phyloP scores from a whole-genome alignment of 768 basidiomycete species.

The Harrya chromipes region DNA sequence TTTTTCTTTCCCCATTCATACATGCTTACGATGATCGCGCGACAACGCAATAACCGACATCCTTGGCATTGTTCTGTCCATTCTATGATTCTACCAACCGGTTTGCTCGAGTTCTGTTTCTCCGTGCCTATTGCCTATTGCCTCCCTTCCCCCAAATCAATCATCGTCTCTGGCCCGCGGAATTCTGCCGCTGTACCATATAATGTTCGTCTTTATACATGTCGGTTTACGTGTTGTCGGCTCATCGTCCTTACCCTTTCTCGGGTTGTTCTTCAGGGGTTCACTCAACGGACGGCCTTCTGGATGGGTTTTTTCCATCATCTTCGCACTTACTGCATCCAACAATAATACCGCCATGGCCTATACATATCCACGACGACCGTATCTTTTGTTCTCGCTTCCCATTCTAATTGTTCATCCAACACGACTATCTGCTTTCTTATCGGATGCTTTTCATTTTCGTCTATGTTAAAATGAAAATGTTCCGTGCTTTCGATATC shows the following conservation, averaged over 20 bases:
- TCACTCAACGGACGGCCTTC: slow-evolving; percentile 1
- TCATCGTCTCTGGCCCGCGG: neutral
- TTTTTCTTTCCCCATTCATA: slow-evolving; percentile 15
- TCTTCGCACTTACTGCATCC: neutral
- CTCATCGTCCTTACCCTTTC: neutral
- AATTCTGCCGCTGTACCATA: neutral
- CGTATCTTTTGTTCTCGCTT: neutral
- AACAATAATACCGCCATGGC: neutral
- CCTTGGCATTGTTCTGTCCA: neutral
- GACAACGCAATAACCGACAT: neutral
- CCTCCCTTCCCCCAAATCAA: neutral
- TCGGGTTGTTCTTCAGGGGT: slow-evolving; percentile 4
- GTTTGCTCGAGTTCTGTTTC: neutral
- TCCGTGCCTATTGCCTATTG: neutral
- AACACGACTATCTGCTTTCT: neutral
- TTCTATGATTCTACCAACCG: neutral
- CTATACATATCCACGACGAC: neutral
- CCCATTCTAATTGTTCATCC: neutral
- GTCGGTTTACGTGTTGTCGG: neutral
- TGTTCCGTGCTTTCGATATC: neutral
- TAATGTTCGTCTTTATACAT: neutral
- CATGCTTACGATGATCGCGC: neutral
- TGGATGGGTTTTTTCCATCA: neutral
- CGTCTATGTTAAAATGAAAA: neutral
- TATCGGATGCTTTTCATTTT: neutral